These are phyloP conservation scores for Mangifera indica DNA, from an alignment of 345 rosid genomes.

Conservation along the genomic window DNA sequence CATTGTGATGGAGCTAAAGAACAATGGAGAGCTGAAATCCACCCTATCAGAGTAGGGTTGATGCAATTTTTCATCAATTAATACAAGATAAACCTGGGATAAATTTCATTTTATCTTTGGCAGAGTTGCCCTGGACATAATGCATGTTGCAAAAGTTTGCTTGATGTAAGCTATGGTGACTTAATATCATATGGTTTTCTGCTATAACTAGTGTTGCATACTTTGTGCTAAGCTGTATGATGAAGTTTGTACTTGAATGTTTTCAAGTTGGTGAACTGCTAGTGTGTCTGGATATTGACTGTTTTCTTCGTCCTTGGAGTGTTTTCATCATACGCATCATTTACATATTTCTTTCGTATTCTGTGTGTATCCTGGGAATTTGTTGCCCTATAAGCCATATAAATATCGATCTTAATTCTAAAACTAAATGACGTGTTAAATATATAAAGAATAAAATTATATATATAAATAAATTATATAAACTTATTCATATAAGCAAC, in stretches of 20 bases:
- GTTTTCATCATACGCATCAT: too few species aligned
- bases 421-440: too few species aligned
- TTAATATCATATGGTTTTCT: conserved; percentile 4
- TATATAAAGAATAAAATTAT: too few species aligned
- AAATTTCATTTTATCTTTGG: conserved; percentile 10
- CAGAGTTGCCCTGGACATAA: conserved; percentile 8
- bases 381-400: too few species aligned
- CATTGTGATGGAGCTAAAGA: conserved; percentile 70
- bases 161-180: background rate
- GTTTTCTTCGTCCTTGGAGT: too few species aligned
- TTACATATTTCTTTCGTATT: too few species aligned
- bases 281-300: too few species aligned
- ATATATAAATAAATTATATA: too few species aligned
- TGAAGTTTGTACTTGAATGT: background rate
- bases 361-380: too few species aligned
- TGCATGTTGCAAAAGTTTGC: conserved; percentile 14
- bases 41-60: conserved; percentile 62
- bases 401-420: too few species aligned
- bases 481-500: too few species aligned
- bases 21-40: conserved; percentile 70
- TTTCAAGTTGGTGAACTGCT: background rate
- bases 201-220: background rate
- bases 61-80: conserved; percentile 3
- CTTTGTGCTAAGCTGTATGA: background rate
- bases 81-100: conserved; percentile 2